phyloP scores from a whole-genome alignment of 495 filamentous ascomycete species.

The Xylaria intraflava region DNA sequence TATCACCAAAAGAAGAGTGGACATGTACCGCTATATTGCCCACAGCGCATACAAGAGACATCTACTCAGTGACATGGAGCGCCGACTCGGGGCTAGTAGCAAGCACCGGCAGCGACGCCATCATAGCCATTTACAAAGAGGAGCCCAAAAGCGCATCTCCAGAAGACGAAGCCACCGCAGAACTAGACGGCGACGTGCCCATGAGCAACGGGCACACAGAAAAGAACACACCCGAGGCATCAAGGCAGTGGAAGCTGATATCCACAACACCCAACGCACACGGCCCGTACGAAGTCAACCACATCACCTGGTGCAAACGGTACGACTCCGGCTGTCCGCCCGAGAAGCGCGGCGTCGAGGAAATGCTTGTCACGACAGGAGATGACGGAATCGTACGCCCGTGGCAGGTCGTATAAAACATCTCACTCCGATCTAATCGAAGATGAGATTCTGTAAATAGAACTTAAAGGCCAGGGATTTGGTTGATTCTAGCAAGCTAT shows the following conservation, averaged over 20 bases:
- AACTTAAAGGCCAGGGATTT: neutral
- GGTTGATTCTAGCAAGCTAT: neutral
- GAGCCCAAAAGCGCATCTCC: conserved; percentile 9
- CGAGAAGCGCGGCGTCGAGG: conserved; percentile 49
- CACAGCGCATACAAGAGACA: conserved; percentile 62
- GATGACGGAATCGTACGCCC: conserved; percentile 73
- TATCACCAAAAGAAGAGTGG: conserved; percentile 74
- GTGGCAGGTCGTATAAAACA: conserved; percentile 44
- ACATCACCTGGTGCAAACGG: conserved; percentile 69
- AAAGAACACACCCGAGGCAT: conserved; percentile 8
- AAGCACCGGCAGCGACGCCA: conserved; percentile 79
- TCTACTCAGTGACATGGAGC: conserved; percentile 83
- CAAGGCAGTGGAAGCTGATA: conserved; percentile 61
- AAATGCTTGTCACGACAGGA: conserved; percentile 71
- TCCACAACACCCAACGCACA: conserved; percentile 64
- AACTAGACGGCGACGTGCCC: conserved; percentile 32
- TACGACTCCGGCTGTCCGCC: conserved; percentile 44
- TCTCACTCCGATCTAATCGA: neutral
- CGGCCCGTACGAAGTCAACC: conserved; percentile 88
- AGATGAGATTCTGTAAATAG: neutral
- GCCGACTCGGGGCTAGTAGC: conserved; percentile 63
- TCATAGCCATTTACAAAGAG: conserved; percentile 74
- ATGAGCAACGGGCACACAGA: conserved; percentile 34
- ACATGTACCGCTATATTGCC: conserved; percentile 64
- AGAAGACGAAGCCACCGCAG: conserved; percentile 25